phyloP scores from a whole-genome alignment of 2,329 filamentous ascomycete species.

The Aspergillus alliaceus region DNA sequence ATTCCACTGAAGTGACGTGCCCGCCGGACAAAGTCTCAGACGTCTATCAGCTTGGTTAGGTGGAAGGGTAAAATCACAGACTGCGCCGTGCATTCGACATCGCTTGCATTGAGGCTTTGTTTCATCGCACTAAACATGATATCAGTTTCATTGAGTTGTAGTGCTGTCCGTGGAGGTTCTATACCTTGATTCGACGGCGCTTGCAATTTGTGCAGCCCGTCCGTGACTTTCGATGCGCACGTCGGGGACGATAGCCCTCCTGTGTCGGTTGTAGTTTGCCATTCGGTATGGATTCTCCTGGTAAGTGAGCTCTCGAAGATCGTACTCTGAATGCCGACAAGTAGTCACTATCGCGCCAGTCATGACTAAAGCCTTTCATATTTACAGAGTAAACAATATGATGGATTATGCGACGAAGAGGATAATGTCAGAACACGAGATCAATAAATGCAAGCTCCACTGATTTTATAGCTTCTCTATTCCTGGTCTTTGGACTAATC shows the following conservation, averaged over 20 bases:
- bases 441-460: not conserved
- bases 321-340: not conserved
- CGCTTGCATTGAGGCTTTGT: not conserved
- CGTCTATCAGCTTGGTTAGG: too few relatives aligned
- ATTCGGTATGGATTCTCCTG: too few relatives aligned
- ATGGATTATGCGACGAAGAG: too few relatives aligned
- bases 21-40: too few relatives aligned
- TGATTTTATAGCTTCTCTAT: not conserved
- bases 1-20: not conserved
- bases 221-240: not conserved
- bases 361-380: not conserved
- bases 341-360: not conserved
- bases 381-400: too few relatives aligned
- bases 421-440: not conserved
- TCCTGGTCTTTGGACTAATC: not conserved
- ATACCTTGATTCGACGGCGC: not conserved
- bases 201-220: not conserved
- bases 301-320: too few relatives aligned
- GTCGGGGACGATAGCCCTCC: not conserved
- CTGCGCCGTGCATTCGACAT: not conserved
- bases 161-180: too few relatives aligned
- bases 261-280: too few relatives aligned
- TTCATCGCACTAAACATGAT: not conserved
- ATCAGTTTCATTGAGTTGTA: not conserved
- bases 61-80: not conserved